Base-by-base conservation (phyloP, 495 filamentous ascomycete species). In the Penicillium fimorum region DNA sequence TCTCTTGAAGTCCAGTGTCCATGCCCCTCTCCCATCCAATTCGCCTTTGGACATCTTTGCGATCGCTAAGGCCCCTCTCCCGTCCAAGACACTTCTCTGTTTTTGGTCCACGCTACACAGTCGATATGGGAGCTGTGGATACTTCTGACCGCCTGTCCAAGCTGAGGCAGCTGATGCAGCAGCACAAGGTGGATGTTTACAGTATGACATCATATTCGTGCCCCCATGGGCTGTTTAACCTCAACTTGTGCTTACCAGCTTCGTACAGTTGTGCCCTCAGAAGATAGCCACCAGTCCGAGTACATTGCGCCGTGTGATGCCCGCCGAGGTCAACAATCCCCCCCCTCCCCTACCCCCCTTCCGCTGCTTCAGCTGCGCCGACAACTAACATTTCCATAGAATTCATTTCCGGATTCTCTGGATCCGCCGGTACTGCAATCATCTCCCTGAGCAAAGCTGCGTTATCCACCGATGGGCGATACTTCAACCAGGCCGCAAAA, bases 241-340 rank as follows among this genome's bases (percentile, higher is more conserved):
- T 47, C 35, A 37, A 45, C 7, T 37, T 44, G 25, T 38, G 58
- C 66, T 60, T 58, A 71, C 29, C 58, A 53, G 24, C 33, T 49
- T 35, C 53, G n/a, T 43, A 54, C 59, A 99, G 94, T 99, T 68
- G 83, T 97, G 18, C 95, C 95, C 10, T 96, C 93, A 38, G 94
- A 97, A 83, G 95, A 99, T 74, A 91, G 88, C 71, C 95, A 99
- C 69, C 87, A 92, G 63, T 97, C 92, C 61, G 95, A 99, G 77
- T 99, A 97, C 72, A 96, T 96, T 70, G 95, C 94, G 45, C 86
- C 85, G 1, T 94, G 90, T 70, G 95, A 99, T 77, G 92, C 81
- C 58, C 87, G 95, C 53, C 85, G 95, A 82, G 89, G 86, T 89
- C 61, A 78, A 75, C 33, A 55, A 55, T 53, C 27, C 0, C 22